phyloP scores from a whole-genome alignment of 164 flowering plant species.

The Sedum album region DNA sequence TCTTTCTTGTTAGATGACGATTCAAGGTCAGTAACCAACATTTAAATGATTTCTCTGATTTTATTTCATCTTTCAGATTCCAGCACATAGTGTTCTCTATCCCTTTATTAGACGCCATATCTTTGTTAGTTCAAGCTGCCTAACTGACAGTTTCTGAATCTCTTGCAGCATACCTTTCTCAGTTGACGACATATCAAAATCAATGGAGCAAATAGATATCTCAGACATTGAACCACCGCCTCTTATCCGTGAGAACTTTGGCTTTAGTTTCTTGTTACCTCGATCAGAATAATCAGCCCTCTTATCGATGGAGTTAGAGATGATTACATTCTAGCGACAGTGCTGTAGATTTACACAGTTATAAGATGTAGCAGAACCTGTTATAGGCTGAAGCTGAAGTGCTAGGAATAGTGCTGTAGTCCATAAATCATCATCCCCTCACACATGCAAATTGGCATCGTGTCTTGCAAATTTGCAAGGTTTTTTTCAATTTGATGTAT shows the following conservation, averaged over 20 bases:
- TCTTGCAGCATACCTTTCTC: constrained; percentile 88
- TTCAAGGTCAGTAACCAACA: constrained; percentile 29
- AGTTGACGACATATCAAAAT: constrained; percentile 89
- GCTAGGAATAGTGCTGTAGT: background rate
- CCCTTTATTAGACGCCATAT: background rate
- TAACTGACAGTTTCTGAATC: background rate
- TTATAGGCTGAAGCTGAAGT: too few species aligned
- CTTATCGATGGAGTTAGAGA: constrained; percentile 3
- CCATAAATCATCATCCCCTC: background rate
- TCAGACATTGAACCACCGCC: too few species aligned
- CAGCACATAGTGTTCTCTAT: background rate
- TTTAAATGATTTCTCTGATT: background rate
- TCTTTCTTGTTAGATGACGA: constrained; percentile 51
- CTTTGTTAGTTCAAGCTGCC: background rate
- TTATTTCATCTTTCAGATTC: too few species aligned
- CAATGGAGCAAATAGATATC: constrained; percentile 91
- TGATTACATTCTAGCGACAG: background rate
- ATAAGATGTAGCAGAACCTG: background rate
- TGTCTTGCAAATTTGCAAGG: background rate
- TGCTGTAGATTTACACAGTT: background rate
- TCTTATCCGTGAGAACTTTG: constrained; percentile 85
- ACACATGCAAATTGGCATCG: background rate
- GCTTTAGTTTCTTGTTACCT: constrained; percentile 83
- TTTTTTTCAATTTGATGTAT: background rate
- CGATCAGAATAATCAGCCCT: constrained; percentile 30